Evolutionary conservation across 495 filamentous ascomycete genomes (phyloP).

Genomic region (Eremomyces bilateralis): DNA sequence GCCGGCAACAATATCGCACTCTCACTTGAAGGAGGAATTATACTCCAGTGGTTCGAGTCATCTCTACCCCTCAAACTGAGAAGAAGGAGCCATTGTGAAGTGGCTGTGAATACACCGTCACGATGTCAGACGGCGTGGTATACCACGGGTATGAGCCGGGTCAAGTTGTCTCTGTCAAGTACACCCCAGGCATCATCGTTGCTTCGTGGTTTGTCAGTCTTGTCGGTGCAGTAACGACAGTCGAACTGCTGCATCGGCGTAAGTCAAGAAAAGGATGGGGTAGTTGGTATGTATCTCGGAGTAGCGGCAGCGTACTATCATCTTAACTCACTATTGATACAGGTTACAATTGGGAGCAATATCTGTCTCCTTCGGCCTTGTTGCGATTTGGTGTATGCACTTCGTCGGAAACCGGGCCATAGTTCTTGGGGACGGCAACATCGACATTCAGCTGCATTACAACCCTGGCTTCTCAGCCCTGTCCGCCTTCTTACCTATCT

Average conservation of each 20-base stretch:
- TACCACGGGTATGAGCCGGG: conserved; percentile 8
- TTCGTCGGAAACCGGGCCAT: conserved; percentile 72
- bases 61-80: no score
- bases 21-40: no score
- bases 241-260: conserved; percentile 62
- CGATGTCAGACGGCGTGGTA: no score
- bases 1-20: no score
- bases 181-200: conserved; percentile 40
- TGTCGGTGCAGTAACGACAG: conserved; percentile 51
- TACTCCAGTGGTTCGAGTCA: no score
- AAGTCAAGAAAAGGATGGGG: conserved; percentile 11
- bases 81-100: no score
- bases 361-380: conserved; percentile 57
- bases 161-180: conserved; percentile 28
- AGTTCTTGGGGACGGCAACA: conserved; percentile 36
- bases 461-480: conserved; percentile 47
- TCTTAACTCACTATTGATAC: not conserved
- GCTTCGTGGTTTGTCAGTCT: conserved; percentile 61
- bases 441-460: conserved; percentile 48
- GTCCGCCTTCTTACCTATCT: conserved; percentile 62
- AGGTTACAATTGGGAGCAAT: conserved; percentile 53
- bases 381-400: conserved; percentile 74
- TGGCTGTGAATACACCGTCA: no score
- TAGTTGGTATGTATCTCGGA: conserved; percentile 11
- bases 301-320: conserved; percentile 5